Percentiles rank a stretch among this genome's conserved stretches.
phyloP scores from a whole-genome alignment of 2,329 filamentous ascomycete species.

The Stemphylium vesicarium region DNA sequence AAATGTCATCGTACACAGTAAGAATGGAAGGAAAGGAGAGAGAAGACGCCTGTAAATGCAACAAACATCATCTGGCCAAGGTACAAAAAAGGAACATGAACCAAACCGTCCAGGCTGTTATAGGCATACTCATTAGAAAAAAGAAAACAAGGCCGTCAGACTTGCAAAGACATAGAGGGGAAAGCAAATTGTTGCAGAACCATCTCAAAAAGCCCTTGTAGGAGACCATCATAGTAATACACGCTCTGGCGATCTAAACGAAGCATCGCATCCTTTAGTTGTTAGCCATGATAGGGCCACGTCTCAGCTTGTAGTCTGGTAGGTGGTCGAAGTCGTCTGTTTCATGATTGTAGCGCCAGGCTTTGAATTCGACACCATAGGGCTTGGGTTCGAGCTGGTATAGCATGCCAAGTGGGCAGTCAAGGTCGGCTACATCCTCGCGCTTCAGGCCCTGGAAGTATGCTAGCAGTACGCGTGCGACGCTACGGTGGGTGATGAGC shows the following conservation, averaged over 20 bases:
- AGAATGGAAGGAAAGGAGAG: background rate
- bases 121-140: background rate
- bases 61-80: background rate
- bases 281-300: constrained; percentile 49
- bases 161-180: background rate
- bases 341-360: constrained; percentile 84
- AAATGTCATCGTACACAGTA: background rate
- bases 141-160: background rate
- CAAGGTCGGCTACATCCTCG: constrained; percentile 91
- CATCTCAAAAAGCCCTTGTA: background rate
- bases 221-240: constrained; percentile 10
- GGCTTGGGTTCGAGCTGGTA: constrained; percentile 97
- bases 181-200: background rate
- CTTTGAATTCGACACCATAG: constrained; percentile 96
- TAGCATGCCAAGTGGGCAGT: constrained; percentile 90
- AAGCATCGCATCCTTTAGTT: constrained; percentile 12
- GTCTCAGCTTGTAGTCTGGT: constrained; percentile 79
- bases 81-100: background rate
- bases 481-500: constrained; percentile 89
- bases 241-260: background rate
- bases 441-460: constrained; percentile 95
- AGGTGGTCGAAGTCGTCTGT: constrained; percentile 83
- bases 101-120: background rate
- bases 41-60: constrained; percentile 12
- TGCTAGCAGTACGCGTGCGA: constrained; percentile 89